phyloP scores from a whole-genome alignment of 2,329 filamentous ascomycete genomes.

The Colletotrichum acutatum region DNA sequence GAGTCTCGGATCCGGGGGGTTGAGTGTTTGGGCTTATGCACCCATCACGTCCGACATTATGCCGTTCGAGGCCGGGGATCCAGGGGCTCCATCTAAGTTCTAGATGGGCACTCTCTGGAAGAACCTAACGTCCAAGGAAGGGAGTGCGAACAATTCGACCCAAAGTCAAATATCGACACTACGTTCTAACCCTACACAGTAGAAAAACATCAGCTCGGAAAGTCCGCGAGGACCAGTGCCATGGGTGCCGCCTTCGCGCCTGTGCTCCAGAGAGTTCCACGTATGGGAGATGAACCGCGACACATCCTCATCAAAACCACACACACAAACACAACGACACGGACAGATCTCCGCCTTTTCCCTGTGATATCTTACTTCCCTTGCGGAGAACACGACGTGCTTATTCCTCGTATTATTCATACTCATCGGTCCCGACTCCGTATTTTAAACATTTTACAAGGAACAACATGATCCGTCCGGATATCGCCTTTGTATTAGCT shows the following conservation, averaged over 20 bases:
- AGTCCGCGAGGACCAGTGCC: background rate
- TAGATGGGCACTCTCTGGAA: no score
- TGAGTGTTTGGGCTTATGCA: slow-evolving; percentile 23
- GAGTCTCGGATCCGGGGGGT: slow-evolving; percentile 17
- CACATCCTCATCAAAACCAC: background rate
- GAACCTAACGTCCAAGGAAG: background rate
- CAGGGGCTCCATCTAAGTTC: no score
- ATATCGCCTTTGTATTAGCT: slow-evolving; percentile 5
- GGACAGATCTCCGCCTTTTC: slow-evolving; percentile 1
- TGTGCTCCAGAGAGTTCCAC: background rate
- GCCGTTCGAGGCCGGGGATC: background rate
- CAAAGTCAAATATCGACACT: background rate
- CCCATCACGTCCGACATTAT: slow-evolving; percentile 1
- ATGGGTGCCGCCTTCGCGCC: background rate
- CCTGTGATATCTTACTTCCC: background rate
- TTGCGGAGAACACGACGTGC: background rate
- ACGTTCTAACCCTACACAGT: no score
- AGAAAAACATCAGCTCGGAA: background rate
- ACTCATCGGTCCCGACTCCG: slow-evolving; percentile 3
- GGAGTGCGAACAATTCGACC: background rate
- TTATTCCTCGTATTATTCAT: slow-evolving; percentile 14
- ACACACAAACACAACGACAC: background rate
- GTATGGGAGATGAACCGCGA: slow-evolving; percentile 10
- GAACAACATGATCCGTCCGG: background rate
- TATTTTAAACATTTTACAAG: slow-evolving; percentile 19